Evolutionary conservation across 352 stramenopile genomes (phyloP), one percentile per base, ranked within the genome.

Genomic region (Hyaloperonospora brassicae): DNA sequence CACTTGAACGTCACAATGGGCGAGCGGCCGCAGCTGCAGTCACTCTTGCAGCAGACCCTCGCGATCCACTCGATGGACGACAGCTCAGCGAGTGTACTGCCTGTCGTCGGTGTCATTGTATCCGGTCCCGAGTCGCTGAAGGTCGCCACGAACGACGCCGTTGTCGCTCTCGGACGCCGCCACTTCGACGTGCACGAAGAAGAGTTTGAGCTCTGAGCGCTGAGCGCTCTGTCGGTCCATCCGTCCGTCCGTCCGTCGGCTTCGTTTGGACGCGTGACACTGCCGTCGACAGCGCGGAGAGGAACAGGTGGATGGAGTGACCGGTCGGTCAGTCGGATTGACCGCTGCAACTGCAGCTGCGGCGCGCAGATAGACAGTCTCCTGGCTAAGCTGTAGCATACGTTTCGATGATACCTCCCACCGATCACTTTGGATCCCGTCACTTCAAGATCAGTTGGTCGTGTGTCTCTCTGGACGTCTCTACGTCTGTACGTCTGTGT

Each of bases 151-250:
- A 75, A 80, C 36, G 62, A 66, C 35, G 68, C 65, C 14, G 34
- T 69, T n/a, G 62, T 62, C 42, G 47, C 45, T 45, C 30, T 80
- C 6, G 68, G 68, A 21, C 62, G 61, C 10, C 47, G 40, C 17
- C 61, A 76, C 50, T 81, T 81, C 38, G 71, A 81, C 53, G 59
- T 81, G 23, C 71, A 81, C 45, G 71, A 78, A 42, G 70, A 79
- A 39, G 68, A 79, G 51, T 81, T 78, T 38, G 71, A 81, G 55
- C 21, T 81, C 38, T 81, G 68, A 55, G 46, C 17, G 36, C 27
- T 17, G 17, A 17, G 8, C 27, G 27, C 8, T 34, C 27, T 34
- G 8, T 34, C 8, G 27, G 17, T 17, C 17, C 17, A 17, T 17
- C 17, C 17, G 17, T 17, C 17, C 17, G 17, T 17, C 17, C 17